Evolutionary conservation across 306 rosid genomes (phyloP).

Genomic region (Neltuma alba): DNA sequence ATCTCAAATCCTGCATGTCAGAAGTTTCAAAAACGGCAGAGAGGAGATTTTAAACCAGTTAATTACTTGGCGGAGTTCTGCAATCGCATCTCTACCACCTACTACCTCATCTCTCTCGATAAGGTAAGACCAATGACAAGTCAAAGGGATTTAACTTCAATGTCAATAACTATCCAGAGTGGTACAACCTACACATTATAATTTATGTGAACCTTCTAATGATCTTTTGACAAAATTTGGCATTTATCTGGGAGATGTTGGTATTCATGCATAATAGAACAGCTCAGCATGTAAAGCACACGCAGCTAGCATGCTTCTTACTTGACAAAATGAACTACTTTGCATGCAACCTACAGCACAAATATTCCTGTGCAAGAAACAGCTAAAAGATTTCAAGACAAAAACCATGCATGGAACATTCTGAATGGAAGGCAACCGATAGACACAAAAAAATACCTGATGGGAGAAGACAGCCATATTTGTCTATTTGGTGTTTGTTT

Average conservation of each 20-base stretch:
- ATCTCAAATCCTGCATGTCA: background rate
- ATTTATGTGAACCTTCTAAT: background rate
- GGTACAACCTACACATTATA: background rate
- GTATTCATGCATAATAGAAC: background rate
- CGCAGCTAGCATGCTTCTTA: constrained; percentile 4
- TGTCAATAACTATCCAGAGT: background rate
- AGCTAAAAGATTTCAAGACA: background rate
- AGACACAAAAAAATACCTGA: constrained; percentile 59
- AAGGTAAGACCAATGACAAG: constrained; percentile 4
- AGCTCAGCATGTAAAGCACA: background rate
- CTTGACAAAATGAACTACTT: background rate
- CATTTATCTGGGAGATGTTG: background rate
- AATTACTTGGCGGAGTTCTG: background rate
- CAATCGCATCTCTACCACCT: background rate
- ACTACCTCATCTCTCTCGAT: constrained; percentile 5
- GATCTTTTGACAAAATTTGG: background rate
- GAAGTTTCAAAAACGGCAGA: background rate
- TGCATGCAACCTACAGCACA: background rate
- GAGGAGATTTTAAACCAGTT: constrained; percentile 20
- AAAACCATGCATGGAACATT: background rate
- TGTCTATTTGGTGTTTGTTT: constrained; percentile 77
- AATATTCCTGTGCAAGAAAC: background rate
- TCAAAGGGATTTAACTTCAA: constrained; percentile 4
- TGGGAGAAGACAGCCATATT: constrained; percentile 72
- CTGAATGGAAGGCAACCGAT: background rate